These are phyloP conservation scores for Alternaria incomplexa DNA, from an alignment of 2,329 filamentous ascomycete species.

Conservation along the genomic window DNA sequence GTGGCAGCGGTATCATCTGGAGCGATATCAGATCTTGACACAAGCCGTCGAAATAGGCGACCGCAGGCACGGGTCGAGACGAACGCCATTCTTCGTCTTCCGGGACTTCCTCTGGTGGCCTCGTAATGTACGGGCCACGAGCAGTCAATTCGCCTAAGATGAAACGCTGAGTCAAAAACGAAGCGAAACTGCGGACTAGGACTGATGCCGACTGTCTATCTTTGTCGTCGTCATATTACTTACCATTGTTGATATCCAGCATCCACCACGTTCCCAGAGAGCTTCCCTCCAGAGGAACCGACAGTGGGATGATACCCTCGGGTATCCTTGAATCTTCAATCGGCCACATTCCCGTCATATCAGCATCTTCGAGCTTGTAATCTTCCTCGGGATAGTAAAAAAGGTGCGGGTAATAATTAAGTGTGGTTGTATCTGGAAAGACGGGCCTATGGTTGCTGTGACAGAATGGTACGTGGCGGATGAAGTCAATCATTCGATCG, in stretches of 20 bases:
- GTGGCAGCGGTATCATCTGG: not conserved
- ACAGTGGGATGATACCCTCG: not conserved
- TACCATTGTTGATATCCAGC: conserved; percentile 1
- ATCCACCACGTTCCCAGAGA: conserved; percentile 1
- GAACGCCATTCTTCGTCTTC: conserved; percentile 1
- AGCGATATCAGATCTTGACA: not conserved
- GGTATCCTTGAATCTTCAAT: not conserved
- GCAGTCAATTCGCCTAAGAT: not conserved
- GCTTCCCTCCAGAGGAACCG: not conserved
- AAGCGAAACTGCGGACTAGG: not conserved
- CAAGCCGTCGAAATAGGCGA: not conserved
- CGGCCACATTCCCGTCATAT: not conserved
- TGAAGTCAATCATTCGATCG: not conserved
- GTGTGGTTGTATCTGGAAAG: not conserved
- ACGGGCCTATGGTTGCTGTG: not conserved
- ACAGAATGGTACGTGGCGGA: not conserved
- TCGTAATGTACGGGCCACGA: not conserved
- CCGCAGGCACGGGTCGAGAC: not conserved
- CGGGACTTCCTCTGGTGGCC: not conserved
- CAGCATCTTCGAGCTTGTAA: not conserved
- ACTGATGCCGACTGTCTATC: not conserved
- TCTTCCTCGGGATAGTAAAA: not conserved
- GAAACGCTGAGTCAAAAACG: not conserved
- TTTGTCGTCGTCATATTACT: not conserved
- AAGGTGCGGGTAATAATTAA: not conserved